Base-by-base conservation (phyloP, 176 grass and related monocot genomes). In the Otatea glauca region DNA sequence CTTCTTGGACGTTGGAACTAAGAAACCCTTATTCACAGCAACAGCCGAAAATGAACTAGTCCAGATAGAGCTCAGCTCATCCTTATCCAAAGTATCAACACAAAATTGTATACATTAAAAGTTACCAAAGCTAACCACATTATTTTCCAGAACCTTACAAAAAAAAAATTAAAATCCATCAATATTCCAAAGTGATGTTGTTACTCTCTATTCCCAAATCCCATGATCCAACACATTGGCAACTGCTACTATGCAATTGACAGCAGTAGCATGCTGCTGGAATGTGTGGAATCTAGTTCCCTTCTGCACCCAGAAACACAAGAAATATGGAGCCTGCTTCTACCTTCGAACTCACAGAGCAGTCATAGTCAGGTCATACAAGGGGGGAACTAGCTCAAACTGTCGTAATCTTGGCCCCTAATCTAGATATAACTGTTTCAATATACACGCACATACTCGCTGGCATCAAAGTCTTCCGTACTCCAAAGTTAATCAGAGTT, bases 141-240 rank as follows among this genome's bases (percentile, higher is more conserved):
- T 35, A 68, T 55, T 44, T 32, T 15, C 21, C 17, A 34, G 0
- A 32, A 72, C 25, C 17, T 24, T 71, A 41, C 51, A 44, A 75
- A 54, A n/a, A 27, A 54, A 81, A 54, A n/a, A 21, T 29, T 70
- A 38, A 81, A 77, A 53, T 63, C 16, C 2, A 82, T 82, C 29
- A 61, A 62, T 20, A 65, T 34, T 68, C 44, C 51, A 53, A 61
- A 47, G 20, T 58, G 3, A 13, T 45, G 51, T 62, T 48, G 24
- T 17, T 23, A 35, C 35, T 63, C 29, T 23, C 24, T 16, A 27
- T 16, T 41, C 54, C 43, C 5, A 83, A 68, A 88, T 78, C 25
- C 34, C 20, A 49, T 50, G 0, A 89, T 81, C 17, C 3, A 70
- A 81, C 51, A 76, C n/a, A 60, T 50, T 21, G 38, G 8, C n/a